phyloP scores from a whole-genome alignment of 805 yeast species.

The Torulaspora indica region DNA sequence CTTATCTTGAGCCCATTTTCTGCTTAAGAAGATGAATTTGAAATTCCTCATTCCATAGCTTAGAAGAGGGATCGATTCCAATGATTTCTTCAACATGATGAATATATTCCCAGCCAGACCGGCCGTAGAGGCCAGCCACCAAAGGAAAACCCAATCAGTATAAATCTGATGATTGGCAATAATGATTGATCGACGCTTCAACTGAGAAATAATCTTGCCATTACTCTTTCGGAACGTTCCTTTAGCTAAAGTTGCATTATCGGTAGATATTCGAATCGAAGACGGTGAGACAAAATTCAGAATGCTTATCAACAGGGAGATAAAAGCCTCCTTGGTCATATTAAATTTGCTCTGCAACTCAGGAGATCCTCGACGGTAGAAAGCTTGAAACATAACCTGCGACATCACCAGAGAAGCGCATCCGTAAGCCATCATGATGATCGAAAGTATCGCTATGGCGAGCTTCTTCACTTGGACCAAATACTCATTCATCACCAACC shows the following conservation, averaged over 20 bases:
- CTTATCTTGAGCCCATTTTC: conserved; percentile 75
- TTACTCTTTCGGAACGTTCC: conserved; percentile 32
- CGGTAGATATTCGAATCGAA: conserved; percentile 48
- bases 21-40: conserved; percentile 69
- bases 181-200: conserved; percentile 53
- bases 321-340: conserved; percentile 54
- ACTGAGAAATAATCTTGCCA: conserved; percentile 25
- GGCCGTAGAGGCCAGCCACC: conserved; percentile 77
- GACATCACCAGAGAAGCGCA: conserved; percentile 43
- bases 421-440: conserved; percentile 35
- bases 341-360: conserved; percentile 43
- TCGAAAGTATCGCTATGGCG: conserved; percentile 17
- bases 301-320: conserved; percentile 49
- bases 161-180: conserved; percentile 89
- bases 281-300: conserved; percentile 51
- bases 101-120: conserved; percentile 59
- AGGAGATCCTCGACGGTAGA: conserved; percentile 26
- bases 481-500: background rate
- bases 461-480: conserved; percentile 14
- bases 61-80: conserved; percentile 61
- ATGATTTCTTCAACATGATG: conserved; percentile 72
- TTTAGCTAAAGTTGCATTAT: conserved; percentile 36
- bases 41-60: conserved; percentile 82
- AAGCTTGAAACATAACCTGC: conserved; percentile 40
- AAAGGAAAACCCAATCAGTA: conserved; percentile 84